Conservation (phyloP, 1,284 basidiomycete species). For the Melampsora larici-populina region DNA sequence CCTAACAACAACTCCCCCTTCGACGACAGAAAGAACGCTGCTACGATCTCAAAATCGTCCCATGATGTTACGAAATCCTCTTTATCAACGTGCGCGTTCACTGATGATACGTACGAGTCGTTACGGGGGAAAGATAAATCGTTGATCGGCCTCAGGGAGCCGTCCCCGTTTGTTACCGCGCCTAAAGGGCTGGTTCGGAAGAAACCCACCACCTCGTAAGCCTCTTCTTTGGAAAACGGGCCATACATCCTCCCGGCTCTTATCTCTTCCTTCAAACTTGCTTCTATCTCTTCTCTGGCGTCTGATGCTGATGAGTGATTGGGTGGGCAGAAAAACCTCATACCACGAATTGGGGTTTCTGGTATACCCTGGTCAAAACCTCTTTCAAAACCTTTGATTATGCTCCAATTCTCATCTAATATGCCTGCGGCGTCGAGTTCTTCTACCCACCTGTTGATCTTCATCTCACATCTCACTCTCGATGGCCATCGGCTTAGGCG, state of each 20-base stretch:
- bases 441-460: background rate
- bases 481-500: too few relatives aligned
- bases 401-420: background rate
- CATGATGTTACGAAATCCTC: background rate
- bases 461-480: conserved; percentile 5
- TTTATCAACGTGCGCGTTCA: conserved; percentile 9
- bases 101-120: background rate
- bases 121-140: conserved; percentile 6
- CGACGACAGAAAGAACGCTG: too few relatives aligned
- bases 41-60: too few relatives aligned
- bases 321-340: background rate
- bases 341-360: background rate
- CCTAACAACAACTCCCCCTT: too few relatives aligned
- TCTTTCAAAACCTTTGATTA: background rate
- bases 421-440: background rate
- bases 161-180: conserved; percentile 1
- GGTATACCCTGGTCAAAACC: conserved; percentile 17
- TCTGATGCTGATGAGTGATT: background rate
- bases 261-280: background rate
- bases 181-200: too few relatives aligned
- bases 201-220: too few relatives aligned
- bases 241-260: background rate
- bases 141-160: conserved; percentile 8
- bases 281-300: background rate
- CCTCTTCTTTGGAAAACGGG: too few relatives aligned